A percentile compares a stretch with the other conserved stretches of the same genome.
Conservation (phyloP, 805 yeast species). For the Candida pseudofarinosa region DNA sequence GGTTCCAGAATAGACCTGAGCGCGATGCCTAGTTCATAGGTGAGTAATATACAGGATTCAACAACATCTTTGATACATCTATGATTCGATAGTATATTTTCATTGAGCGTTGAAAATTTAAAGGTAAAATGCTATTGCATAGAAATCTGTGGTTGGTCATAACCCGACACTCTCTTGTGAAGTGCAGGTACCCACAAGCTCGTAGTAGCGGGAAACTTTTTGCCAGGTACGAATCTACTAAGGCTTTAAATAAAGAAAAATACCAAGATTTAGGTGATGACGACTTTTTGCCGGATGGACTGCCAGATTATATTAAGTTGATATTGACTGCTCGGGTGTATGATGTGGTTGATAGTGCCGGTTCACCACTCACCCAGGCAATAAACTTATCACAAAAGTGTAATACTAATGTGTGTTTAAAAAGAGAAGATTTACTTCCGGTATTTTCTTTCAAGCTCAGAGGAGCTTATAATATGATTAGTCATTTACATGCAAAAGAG, state of each 20-base stretch:
- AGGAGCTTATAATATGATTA: slow-evolving; percentile 97
- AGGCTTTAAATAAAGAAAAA: slow-evolving; percentile 10
- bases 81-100: background rate
- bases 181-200: background rate
- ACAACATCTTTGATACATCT: background rate
- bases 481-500: slow-evolving; percentile 62
- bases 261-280: slow-evolving; percentile 46
- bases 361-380: slow-evolving; percentile 80
- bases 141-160: background rate
- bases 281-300: slow-evolving; percentile 56
- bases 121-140: background rate
- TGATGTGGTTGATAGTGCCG: slow-evolving; percentile 76
- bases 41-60: background rate
- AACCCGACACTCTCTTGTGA: background rate
- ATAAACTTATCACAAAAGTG: slow-evolving; percentile 67
- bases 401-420: slow-evolving; percentile 73
- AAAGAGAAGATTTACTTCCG: slow-evolving; percentile 90
- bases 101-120: background rate
- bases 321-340: slow-evolving; percentile 90
- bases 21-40: too few species aligned
- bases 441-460: slow-evolving; percentile 94
- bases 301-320: slow-evolving; percentile 91
- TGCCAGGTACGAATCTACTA: background rate
- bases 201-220: background rate
- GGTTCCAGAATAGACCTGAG: too few species aligned